These are phyloP conservation scores for Phoma sp. DNA, from an alignment of 2,329 filamentous ascomycete species.

Conservation along the genomic window DNA sequence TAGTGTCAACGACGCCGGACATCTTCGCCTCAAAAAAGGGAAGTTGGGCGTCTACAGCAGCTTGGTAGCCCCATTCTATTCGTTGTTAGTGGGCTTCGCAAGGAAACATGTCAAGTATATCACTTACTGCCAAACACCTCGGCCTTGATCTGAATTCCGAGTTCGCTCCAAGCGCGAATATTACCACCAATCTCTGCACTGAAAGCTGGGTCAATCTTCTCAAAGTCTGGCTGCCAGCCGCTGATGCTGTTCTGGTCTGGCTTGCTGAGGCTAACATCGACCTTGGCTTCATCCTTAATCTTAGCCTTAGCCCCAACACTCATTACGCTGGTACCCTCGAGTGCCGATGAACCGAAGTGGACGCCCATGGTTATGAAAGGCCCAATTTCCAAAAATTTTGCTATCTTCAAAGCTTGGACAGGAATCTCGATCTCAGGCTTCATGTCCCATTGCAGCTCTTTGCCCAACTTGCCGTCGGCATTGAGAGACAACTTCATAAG, in stretches of 20 bases:
- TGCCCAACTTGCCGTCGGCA: conserved; percentile 30
- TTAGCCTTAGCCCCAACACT: conserved; percentile 29
- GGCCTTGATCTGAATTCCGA: conserved; percentile 30
- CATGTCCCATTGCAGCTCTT: conserved; percentile 27
- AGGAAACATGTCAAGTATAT: background rate
- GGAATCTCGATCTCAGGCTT: conserved; percentile 33
- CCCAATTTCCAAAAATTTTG: conserved; percentile 26
- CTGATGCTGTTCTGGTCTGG: conserved; percentile 26
- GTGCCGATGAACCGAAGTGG: conserved; percentile 28
- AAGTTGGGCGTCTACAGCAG: conserved; percentile 27
- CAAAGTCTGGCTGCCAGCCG: conserved; percentile 29
- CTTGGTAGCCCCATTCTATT: conserved; percentile 31
- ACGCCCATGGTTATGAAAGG: conserved; percentile 32
- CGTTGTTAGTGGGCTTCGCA: background rate
- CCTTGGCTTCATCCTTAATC: conserved; percentile 25
- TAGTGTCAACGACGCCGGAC: conserved; percentile 16
- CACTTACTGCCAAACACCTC: conserved; percentile 27
- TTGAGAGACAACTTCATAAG: conserved; percentile 23
- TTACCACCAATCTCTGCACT: conserved; percentile 26
- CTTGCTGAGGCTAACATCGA: conserved; percentile 18
- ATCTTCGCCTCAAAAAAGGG: conserved; percentile 30
- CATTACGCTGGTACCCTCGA: conserved; percentile 23
- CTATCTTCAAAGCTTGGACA: conserved; percentile 28
- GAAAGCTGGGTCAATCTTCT: conserved; percentile 28
- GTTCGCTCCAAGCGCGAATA: conserved; percentile 30